Conservation (phyloP, 2,329 filamentous ascomycete genomes). For the Colletotrichum sp. region DNA sequence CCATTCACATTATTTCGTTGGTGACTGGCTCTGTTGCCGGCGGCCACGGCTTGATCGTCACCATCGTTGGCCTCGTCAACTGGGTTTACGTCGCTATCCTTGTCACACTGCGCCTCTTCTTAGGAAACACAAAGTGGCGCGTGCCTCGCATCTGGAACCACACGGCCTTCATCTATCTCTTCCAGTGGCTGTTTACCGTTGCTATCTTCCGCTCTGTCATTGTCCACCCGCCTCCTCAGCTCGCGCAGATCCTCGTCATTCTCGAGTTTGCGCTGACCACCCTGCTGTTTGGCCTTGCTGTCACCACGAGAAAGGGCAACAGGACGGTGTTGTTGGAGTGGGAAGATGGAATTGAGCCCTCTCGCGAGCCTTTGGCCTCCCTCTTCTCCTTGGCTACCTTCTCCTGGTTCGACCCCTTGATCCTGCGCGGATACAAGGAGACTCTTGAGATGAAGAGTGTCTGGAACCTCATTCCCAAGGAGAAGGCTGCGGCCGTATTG, state of each 20-base stretch:
- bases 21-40: slow-evolving; percentile 61
- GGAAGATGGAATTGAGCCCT: slow-evolving; percentile 87
- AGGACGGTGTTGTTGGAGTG: slow-evolving; percentile 87
- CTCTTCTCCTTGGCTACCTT: slow-evolving; percentile 88
- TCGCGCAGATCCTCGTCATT: slow-evolving; percentile 69
- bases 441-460: slow-evolving; percentile 84
- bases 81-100: slow-evolving; percentile 86
- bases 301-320: slow-evolving; percentile 90
- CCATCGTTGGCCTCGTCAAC: slow-evolving; percentile 69
- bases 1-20: slow-evolving; percentile 70
- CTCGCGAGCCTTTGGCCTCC: slow-evolving; percentile 85
- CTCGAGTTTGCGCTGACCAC: slow-evolving; percentile 77
- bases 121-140: slow-evolving; percentile 67
- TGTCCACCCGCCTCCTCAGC: slow-evolving; percentile 72
- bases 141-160: slow-evolving; percentile 88
- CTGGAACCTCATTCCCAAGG: slow-evolving; percentile 88
- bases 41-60: slow-evolving; percentile 60
- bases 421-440: slow-evolving; percentile 87
- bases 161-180: slow-evolving; percentile 81
- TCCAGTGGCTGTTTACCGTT: slow-evolving; percentile 80
- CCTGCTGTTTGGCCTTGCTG: slow-evolving; percentile 75
- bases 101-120: slow-evolving; percentile 73
- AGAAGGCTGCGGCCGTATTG: slow-evolving; percentile 84
- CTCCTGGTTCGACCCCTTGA: slow-evolving; percentile 86
- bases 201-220: slow-evolving; percentile 85